A percentile compares a stretch with the other conserved stretches of the same genome.
Conservation (phyloP, 495 filamentous ascomycete species). For the Daldinia loculata region DNA sequence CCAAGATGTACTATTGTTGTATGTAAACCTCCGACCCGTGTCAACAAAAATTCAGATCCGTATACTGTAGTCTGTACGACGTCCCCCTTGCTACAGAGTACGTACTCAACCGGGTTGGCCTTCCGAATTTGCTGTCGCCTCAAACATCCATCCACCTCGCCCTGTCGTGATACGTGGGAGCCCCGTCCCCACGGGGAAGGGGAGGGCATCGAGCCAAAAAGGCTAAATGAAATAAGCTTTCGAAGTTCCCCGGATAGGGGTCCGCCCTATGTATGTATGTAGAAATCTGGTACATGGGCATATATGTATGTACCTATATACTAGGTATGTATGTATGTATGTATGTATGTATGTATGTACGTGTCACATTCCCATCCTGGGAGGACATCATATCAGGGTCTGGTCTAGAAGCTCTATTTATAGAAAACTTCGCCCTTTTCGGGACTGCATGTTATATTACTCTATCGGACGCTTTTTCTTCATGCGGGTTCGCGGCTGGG, state of each 20-base stretch:
- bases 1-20: background rate
- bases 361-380: slow-evolving; percentile 8
- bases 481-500: too few species aligned
- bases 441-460: slow-evolving; percentile 10
- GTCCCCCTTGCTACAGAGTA: background rate
- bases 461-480: too few species aligned
- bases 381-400: background rate
- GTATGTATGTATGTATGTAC: background rate
- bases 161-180: slow-evolving; percentile 9
- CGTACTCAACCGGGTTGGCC: background rate
- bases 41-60: background rate
- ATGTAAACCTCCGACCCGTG: background rate
- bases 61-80: background rate
- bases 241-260: background rate
- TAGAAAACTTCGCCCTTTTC: slow-evolving; percentile 17
- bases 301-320: background rate
- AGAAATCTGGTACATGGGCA: too few species aligned
- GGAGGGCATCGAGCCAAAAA: slow-evolving; percentile 7
- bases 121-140: slow-evolving; percentile 20
- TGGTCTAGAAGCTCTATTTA: slow-evolving; percentile 33
- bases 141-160: background rate
- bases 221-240: slow-evolving; percentile 25
- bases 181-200: slow-evolving; percentile 26
- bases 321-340: background rate
- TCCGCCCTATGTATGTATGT: background rate